Evolutionary conservation across 1,284 basidiomycete species (phyloP), one percentile per base, ranked within the genome.

Genomic region (Malassezia equina): DNA sequence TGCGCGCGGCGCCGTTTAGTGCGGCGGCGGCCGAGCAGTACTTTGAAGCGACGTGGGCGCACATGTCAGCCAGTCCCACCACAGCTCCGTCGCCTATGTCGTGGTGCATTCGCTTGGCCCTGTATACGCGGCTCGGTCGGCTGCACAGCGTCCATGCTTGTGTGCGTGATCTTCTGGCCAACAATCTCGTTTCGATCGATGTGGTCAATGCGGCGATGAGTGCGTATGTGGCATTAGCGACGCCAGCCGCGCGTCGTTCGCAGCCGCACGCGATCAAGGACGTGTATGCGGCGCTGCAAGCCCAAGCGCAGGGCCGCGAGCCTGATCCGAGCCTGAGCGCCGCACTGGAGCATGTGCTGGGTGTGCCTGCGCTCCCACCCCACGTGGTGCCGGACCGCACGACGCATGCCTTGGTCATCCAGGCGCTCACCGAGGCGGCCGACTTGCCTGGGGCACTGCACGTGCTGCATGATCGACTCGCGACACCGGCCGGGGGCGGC

Each of bases 281-380:
- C 21, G 49, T 56, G 43, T 56, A 56, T 36, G 48, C 34, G 9
- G 33, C 25, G 13, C n/a, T 55, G 47, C 53, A 47, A 13, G 49
- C 31, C 11, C 15, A 42, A 13, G 31, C n/a, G 25, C 44, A 23
- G 4, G 41, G 41, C 41, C 24, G 24, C 7, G 12, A 9, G 39
- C 42, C 13, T 5, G 12, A 9, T 4, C 12, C 23, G 11, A 21
- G n/a, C 29, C 28, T 28, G 3, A 6, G 8, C 27, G 42, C 44
- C 7, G 32, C 19, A 12, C 31, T 33, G 9, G 45, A 24, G 31
- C 45, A 34, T 11, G 47, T 46, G 36, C 47, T 49, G 9, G 54
- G 54, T 25, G 15, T 51, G 13, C 23, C 19, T 5, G 13, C 15
- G 11, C 15, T 56, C 25, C 55, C 50, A 6, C 11, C n/a, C 28